phyloP scores from a whole-genome alignment of 306 rosid genomes.

The Canavalia ensiformis region DNA sequence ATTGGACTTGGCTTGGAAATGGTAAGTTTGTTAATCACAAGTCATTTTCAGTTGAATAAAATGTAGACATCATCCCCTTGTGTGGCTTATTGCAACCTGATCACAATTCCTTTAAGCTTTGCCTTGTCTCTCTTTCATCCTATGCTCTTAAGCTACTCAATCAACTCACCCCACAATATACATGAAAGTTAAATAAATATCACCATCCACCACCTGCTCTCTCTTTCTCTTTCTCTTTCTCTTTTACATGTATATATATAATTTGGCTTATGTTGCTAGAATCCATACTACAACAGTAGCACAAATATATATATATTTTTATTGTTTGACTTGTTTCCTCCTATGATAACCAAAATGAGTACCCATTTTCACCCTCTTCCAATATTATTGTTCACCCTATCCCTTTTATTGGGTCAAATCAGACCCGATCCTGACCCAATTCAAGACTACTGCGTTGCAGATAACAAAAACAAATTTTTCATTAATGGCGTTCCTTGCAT shows the following conservation, averaged over 20 bases:
- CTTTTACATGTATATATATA: conserved; percentile 35
- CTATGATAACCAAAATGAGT: conserved; percentile 48
- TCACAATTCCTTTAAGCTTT: conserved; percentile 49
- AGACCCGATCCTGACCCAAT: conserved; percentile 71
- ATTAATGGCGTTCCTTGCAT: conserved; percentile 75
- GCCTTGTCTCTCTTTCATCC: conserved; percentile 59
- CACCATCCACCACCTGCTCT: conserved; percentile 47
- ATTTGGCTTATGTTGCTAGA: conserved; percentile 7
- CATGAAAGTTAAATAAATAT: conserved; percentile 31
- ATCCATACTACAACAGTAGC: conserved; percentile 4
- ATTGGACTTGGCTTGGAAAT: not conserved
- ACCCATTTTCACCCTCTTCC: conserved; percentile 44
- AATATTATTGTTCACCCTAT: conserved; percentile 40
- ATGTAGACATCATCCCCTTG: conserved; percentile 38
- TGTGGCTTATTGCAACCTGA: conserved; percentile 50
- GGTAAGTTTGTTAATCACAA: not conserved
- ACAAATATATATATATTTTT: not conserved
- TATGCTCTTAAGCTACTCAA: conserved; percentile 87
- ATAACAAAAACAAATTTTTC: conserved; percentile 47
- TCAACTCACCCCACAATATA: conserved; percentile 46
- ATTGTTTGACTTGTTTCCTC: conserved; percentile 1
- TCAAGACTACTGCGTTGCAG: conserved; percentile 83
- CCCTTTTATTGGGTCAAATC: conserved; percentile 44
- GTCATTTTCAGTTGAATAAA: conserved; percentile 47
- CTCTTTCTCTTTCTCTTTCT: not conserved